Conservation (phyloP, 495 filamentous ascomycete species). For the Talaromyces liani region DNA sequence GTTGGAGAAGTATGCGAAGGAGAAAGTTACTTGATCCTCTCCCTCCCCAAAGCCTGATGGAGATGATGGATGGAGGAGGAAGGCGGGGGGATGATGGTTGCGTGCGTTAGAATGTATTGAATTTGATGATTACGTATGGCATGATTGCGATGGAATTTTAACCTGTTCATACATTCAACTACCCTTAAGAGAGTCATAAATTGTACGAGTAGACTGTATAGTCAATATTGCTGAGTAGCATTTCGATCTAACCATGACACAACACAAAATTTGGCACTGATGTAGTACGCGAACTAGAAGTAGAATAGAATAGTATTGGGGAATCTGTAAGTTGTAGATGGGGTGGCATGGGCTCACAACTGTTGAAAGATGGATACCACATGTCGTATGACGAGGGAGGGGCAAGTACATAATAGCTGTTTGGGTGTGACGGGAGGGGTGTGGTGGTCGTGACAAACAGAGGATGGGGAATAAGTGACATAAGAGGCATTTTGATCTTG, state of each 20-base stretch:
- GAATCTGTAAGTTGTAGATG: not conserved
- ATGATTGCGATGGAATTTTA: not conserved
- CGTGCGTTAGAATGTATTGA: not conserved
- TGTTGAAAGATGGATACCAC: not conserved
- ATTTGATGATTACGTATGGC: not conserved
- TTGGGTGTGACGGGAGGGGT: not conserved
- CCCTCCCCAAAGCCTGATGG: not conserved
- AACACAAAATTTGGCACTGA: not conserved
- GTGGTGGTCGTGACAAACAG: not conserved
- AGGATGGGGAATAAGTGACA: not conserved
- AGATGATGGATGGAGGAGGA: not conserved
- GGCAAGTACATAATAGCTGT: not conserved
- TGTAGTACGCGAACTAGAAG: not conserved
- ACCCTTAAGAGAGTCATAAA: no score
- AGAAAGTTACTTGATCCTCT: constrained; percentile 42
- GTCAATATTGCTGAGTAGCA: not conserved
- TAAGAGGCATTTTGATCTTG: not conserved
- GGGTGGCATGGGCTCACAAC: not conserved
- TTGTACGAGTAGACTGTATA: not conserved
- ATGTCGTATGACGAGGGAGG: not conserved
- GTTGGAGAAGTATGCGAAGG: constrained; percentile 60
- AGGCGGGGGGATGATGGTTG: not conserved
- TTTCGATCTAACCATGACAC: not conserved
- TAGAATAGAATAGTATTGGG: not conserved
- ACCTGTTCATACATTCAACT: no score